Conservation (phyloP, 768 basidiomycete species). For the Pleurotus citrinopileatus region DNA sequence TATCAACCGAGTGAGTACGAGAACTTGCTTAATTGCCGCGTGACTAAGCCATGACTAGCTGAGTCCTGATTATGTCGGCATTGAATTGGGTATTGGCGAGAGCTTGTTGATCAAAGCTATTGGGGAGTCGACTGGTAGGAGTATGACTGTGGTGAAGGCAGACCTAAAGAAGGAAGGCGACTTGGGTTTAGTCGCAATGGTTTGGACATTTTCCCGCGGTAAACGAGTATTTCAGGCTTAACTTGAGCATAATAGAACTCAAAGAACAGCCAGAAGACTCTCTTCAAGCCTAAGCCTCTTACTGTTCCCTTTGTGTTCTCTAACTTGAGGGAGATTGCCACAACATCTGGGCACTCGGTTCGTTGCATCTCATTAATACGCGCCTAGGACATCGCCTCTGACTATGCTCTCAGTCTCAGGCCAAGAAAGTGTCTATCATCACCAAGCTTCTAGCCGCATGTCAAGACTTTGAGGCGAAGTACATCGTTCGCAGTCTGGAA, state of each 20-base stretch:
- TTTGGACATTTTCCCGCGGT: conserved; percentile 25
- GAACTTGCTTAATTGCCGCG: neutral
- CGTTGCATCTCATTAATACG: too few relatives aligned
- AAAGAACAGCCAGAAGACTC: conserved; percentile 86
- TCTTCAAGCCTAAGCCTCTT: conserved; percentile 92
- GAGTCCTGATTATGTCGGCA: conserved; percentile 91
- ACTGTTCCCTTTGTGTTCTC: conserved; percentile 88
- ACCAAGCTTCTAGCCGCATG: conserved; percentile 93
- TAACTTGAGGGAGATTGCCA: conserved; percentile 88
- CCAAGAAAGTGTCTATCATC: conserved; percentile 92
- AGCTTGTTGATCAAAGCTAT: conserved; percentile 94
- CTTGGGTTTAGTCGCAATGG: conserved; percentile 95
- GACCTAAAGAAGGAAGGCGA: conserved; percentile 96
- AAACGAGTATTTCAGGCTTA: neutral
- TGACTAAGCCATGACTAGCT: conserved; percentile 46
- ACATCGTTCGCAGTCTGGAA: conserved; percentile 92
- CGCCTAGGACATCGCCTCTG: too few relatives aligned
- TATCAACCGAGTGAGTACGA: conserved; percentile 79
- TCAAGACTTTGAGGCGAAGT: conserved; percentile 91
- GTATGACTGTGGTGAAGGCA: conserved; percentile 74
- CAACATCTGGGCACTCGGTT: conserved; percentile 80
- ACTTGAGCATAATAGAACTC: conserved; percentile 59
- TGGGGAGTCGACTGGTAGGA: conserved; percentile 91
- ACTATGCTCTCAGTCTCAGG: conserved; percentile 66
- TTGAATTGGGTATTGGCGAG: conserved; percentile 97